Conservation (phyloP, 2,329 filamentous ascomycete species). For the Arachnomyces sp. region DNA sequence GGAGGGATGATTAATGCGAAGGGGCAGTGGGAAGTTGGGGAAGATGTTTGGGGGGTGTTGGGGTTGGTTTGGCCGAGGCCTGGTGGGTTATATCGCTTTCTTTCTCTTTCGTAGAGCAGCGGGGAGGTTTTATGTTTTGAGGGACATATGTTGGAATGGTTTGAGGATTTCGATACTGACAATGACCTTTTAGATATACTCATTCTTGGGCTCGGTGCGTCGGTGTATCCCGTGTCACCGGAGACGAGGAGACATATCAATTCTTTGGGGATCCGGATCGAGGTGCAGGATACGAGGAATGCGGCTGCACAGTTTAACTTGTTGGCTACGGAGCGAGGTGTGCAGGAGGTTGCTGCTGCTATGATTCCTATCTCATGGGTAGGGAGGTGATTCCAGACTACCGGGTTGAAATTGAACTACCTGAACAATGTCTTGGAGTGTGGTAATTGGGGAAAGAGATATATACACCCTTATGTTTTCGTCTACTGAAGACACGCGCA, state of each 20-base stretch:
- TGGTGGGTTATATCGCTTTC: slow-evolving; percentile 48
- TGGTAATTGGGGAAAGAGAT: no score
- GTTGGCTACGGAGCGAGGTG: slow-evolving; percentile 85
- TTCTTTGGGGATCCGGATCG: slow-evolving; percentile 72
- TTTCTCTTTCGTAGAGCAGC: slow-evolving; percentile 3
- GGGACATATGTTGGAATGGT: background rate
- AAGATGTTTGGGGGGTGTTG: slow-evolving; percentile 66
- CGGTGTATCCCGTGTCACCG: slow-evolving; percentile 68
- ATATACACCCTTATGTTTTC: no score
- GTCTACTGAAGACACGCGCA: no score
- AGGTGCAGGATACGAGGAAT: slow-evolving; percentile 87
- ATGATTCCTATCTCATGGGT: slow-evolving; percentile 80
- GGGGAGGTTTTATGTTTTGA: slow-evolving; percentile 5
- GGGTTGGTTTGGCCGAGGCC: slow-evolving; percentile 79
- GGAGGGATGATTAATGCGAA: slow-evolving; percentile 60
- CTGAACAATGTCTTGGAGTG: background rate
- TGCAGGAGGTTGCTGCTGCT: slow-evolving; percentile 76
- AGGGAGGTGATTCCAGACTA: slow-evolving; percentile 23
- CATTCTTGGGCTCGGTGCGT: slow-evolving; percentile 75
- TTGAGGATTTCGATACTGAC: slow-evolving; percentile 8
- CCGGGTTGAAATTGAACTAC: no score
- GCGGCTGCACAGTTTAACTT: slow-evolving; percentile 92
- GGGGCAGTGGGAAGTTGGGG: slow-evolving; percentile 71
- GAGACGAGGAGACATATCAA: slow-evolving; percentile 65
- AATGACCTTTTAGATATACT: slow-evolving; percentile 58